Percentiles rank a stretch among this genome's conserved stretches.
Evolutionary conservation across 1,284 basidiomycete species (phyloP).

Genomic region (Ustilago bromivora): DNA sequence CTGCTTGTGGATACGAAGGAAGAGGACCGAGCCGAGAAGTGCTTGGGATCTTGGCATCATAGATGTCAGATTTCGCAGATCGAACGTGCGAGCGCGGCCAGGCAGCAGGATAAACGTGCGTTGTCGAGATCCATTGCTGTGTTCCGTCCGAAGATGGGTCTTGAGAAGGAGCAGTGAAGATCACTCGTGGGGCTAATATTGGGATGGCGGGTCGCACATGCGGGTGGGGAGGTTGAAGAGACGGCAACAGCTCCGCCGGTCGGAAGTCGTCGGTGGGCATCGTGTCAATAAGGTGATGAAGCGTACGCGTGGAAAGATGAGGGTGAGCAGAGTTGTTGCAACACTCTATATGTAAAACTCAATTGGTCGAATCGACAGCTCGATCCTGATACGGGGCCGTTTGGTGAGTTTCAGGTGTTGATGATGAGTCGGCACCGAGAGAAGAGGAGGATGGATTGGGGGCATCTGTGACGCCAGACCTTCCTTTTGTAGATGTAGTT

Average conservation of each 20-base stretch:
- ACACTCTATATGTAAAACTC: too few species aligned
- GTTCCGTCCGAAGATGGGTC: constrained; percentile 34
- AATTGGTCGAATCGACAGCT: too few species aligned
- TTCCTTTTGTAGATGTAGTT: constrained; percentile 1
- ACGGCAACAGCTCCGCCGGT: constrained; percentile 38
- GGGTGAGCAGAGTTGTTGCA: background rate
- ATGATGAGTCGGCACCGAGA: background rate
- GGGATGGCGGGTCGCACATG: constrained; percentile 19
- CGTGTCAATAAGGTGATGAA: background rate
- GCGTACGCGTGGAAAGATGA: background rate
- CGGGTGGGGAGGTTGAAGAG: constrained; percentile 24
- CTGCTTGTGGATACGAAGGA: constrained; percentile 30
- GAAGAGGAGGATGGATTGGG: background rate
- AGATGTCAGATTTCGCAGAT: constrained; percentile 42
- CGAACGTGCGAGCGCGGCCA: constrained; percentile 73
- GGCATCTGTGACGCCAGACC: background rate
- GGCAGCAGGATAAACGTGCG: constrained; percentile 81
- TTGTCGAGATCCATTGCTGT: constrained; percentile 72
- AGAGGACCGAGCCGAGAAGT: constrained; percentile 26
- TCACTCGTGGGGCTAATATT: constrained; percentile 24
- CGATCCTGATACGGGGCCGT: background rate
- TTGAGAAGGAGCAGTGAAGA: constrained; percentile 43
- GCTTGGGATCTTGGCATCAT: constrained; percentile 37
- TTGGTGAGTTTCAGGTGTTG: background rate
- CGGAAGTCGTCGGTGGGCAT: constrained; percentile 30